Conservation (phyloP, 345 rosid genomes). For the Arabidopsis suecica region DNA sequence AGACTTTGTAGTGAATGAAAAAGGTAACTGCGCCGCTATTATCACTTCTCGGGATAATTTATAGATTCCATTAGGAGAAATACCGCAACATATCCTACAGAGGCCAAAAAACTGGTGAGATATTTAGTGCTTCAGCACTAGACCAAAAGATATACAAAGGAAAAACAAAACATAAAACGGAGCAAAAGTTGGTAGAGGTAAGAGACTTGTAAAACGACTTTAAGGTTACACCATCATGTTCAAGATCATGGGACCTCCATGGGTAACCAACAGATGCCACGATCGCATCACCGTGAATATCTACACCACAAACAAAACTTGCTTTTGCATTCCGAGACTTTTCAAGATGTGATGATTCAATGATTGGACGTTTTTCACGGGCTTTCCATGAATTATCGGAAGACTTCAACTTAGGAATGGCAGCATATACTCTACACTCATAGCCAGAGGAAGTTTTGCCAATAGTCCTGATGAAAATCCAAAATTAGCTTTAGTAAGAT, state of each 20-base stretch:
- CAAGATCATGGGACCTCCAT: slow-evolving; percentile 68
- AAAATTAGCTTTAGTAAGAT: slow-evolving; percentile 10
- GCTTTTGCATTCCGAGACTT: slow-evolving; percentile 70
- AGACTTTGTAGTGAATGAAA: slow-evolving; percentile 58
- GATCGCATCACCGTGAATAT: slow-evolving; percentile 71
- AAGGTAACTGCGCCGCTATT: slow-evolving; percentile 67
- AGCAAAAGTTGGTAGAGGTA: slow-evolving; percentile 2
- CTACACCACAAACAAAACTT: slow-evolving; percentile 66
- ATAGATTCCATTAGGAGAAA: slow-evolving; percentile 71
- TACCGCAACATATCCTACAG: slow-evolving; percentile 57
- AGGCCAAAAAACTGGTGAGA: slow-evolving; percentile 12
- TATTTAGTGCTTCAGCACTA: neutral
- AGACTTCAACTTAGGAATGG: slow-evolving; percentile 52
- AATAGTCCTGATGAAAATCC: slow-evolving; percentile 57
- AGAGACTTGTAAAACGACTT: slow-evolving; percentile 70
- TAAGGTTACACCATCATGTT: slow-evolving; percentile 59
- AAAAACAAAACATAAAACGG: neutral
- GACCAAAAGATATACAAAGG: neutral
- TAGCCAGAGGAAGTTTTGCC: slow-evolving; percentile 79
- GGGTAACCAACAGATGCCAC: slow-evolving; percentile 78
- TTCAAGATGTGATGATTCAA: slow-evolving; percentile 39
- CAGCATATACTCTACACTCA: slow-evolving; percentile 69
- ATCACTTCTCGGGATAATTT: slow-evolving; percentile 74
- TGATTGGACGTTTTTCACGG: slow-evolving; percentile 24
- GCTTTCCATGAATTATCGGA: slow-evolving; percentile 50